phyloP scores from a whole-genome alignment of 768 basidiomycete genomes.

The Atractiella rhizophila region DNA sequence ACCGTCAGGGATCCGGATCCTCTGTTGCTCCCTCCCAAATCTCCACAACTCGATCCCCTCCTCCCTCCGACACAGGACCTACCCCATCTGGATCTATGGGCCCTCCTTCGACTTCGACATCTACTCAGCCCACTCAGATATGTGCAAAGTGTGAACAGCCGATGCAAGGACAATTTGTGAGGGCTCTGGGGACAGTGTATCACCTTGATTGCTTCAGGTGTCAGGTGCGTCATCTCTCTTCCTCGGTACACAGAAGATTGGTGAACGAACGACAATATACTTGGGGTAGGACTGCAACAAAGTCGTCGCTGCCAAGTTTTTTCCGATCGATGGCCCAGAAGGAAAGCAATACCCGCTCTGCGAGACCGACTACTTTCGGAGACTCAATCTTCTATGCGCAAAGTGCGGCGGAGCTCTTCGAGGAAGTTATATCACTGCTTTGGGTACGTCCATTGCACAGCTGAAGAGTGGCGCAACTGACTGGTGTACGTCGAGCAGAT shows the following conservation, averaged over 20 bases:
- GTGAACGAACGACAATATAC: slow-evolving; percentile 2
- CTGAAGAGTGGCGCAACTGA: too few relatives aligned
- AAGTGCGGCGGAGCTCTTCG: slow-evolving; percentile 83
- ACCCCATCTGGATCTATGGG: background rate
- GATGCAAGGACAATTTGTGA: slow-evolving; percentile 84
- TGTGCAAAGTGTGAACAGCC: slow-evolving; percentile 24
- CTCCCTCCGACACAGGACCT: background rate
- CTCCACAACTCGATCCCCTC: background rate
- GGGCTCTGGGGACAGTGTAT: slow-evolving; percentile 75
- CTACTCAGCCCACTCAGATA: background rate
- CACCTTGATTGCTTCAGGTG: slow-evolving; percentile 98
- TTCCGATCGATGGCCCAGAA: slow-evolving; percentile 80
- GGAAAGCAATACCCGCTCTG: slow-evolving; percentile 71
- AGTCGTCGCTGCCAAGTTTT: slow-evolving; percentile 94
- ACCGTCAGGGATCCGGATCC: too few relatives aligned
- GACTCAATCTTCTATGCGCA: slow-evolving; percentile 82
- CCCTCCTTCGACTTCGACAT: background rate
- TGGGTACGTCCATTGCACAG: slow-evolving; percentile 37
- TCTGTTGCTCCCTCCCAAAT: background rate
- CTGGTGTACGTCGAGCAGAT: slow-evolving; percentile 28
- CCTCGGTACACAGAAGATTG: background rate
- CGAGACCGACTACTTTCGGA: slow-evolving; percentile 89
- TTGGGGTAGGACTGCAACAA: slow-evolving; percentile 62
- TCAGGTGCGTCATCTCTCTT: slow-evolving; percentile 35
- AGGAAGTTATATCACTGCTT: slow-evolving; percentile 96